These are phyloP conservation scores for Periglandula ipomoeae DNA, from an alignment of 2,329 filamentous ascomycete species.

Conservation along the genomic window DNA sequence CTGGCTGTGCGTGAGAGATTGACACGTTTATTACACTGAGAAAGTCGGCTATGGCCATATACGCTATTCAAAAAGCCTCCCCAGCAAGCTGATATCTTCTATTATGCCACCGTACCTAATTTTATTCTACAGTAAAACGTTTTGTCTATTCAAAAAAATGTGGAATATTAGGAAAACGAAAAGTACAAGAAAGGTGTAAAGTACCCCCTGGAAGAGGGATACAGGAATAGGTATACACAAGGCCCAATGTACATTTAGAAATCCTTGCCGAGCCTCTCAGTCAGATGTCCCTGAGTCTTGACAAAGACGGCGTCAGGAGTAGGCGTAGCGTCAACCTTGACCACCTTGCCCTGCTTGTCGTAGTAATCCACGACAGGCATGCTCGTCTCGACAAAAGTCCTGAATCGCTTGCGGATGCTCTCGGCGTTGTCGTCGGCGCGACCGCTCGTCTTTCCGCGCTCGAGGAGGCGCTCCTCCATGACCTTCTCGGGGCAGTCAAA, in stretches of 20 bases:
- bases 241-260: conserved; percentile 15
- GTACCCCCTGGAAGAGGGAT: neutral
- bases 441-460: conserved; percentile 88
- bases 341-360: conserved; percentile 64
- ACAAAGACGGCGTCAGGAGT: conserved; percentile 52
- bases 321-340: conserved; percentile 67
- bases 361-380: conserved; percentile 95
- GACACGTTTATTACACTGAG: too few relatives aligned
- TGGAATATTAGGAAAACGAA: neutral
- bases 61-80: too few relatives aligned
- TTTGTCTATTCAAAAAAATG: neutral
- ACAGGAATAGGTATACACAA: too few relatives aligned
- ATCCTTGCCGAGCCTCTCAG: conserved; percentile 34
- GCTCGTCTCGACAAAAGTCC: conserved; percentile 86
- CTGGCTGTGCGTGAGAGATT: too few relatives aligned
- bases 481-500: conserved; percentile 86
- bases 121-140: neutral
- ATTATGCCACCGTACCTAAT: neutral
- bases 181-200: neutral
- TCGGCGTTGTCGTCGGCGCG: conserved; percentile 90
- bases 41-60: too few relatives aligned
- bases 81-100: neutral
- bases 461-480: conserved; percentile 75
- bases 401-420: conserved; percentile 93
- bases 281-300: conserved; percentile 42